Base-by-base conservation (phyloP, 2,329 filamentous ascomycete genomes). In the Monosporascus sp. region DNA sequence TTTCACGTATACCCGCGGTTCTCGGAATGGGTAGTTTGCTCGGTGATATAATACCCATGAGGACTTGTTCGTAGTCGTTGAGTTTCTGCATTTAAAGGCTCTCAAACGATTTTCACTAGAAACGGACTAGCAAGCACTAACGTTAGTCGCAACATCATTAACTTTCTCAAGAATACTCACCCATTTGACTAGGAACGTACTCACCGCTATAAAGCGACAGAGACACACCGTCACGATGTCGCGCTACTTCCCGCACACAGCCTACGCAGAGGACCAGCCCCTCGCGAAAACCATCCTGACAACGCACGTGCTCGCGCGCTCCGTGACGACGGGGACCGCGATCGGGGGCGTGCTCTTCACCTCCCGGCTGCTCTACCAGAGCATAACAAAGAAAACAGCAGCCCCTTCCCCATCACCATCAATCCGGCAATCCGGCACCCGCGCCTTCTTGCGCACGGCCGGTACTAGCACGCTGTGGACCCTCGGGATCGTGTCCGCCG, bases 221-320 rank as follows among this genome's bases (percentile, higher is more conserved):
- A 17, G n/a, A n/a, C 46, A 41, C 36, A 35, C 31, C 31, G 31
- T 14, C n/a, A n/a, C 49, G 49, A 83, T 85, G 80, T 81, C 79
- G 4, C 77, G 77, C 53, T 75, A 78, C 65, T 77, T 73, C 65
- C 80, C 81, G 6, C 81, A 82, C 62, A 53, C 81, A 5, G 57
- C 73, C 49, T 83, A 83, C 65, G 82, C 82, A 31, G 84, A 88
- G 70, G 84, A 87, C 65, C 85, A 88, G 59, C 77, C 77, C 35
- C 70, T 77, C 54, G 62, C 76, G 7, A 72, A 70, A 55, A 72
- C 76, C 4, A 81, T 87, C 60, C 80, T 88, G 55, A 75, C 75
- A 53, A 72, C 76, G 0, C 84, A 88, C 68, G 79, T 85, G 58
- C 71, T 83, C 47, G 78, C 77, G 47, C 79, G 83, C 39, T 77